phyloP scores from a whole-genome alignment of 768 basidiomycete genomes.

The Leucogyrophana mollusca region DNA sequence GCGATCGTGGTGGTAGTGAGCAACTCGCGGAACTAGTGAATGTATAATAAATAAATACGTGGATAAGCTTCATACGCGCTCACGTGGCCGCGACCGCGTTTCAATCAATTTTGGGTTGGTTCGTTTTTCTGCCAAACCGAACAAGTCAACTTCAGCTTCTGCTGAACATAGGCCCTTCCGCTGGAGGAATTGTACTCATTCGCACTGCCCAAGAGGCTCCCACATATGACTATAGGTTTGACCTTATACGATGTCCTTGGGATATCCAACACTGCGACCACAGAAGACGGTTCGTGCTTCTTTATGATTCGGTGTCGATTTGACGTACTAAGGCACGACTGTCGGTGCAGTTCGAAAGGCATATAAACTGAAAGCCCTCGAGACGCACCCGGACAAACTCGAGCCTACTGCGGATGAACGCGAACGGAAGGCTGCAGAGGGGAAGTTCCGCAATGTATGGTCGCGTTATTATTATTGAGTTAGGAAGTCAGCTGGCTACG shows the following conservation, averaged over 20 bases:
- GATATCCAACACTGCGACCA: conserved; percentile 40
- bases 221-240: conserved; percentile 29
- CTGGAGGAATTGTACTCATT: background rate
- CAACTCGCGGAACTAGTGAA: too few species aligned
- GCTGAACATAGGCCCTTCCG: background rate
- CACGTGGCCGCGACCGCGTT: background rate
- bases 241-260: conserved; percentile 45
- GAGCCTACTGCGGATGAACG: conserved; percentile 49
- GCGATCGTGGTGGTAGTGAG: too few species aligned
- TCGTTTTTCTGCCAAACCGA: background rate
- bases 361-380: conserved; percentile 64
- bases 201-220: conserved; percentile 1
- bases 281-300: conserved; percentile 47
- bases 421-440: conserved; percentile 53
- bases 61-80: too few species aligned
- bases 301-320: background rate
- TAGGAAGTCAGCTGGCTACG: conserved; percentile 11
- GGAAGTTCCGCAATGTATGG: conserved; percentile 60
- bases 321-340: background rate
- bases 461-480: conserved; percentile 11
- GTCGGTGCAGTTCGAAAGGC: conserved; percentile 56
- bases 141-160: background rate
- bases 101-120: background rate
- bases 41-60: too few species aligned
- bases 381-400: conserved; percentile 75